Conservation (phyloP, 306 rosid genomes). For the Cucumis melo region DNA sequence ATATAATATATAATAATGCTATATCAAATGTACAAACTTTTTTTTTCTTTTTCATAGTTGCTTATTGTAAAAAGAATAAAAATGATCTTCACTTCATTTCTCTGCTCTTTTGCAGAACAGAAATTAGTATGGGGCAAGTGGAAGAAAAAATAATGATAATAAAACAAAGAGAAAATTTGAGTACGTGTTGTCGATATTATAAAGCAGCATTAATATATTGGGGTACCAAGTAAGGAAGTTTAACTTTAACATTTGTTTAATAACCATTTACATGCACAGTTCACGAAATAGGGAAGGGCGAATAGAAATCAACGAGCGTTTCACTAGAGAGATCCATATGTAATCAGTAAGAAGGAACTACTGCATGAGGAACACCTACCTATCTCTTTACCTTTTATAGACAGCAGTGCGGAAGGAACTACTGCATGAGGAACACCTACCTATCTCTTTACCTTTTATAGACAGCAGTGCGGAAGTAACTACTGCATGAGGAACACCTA, state of each 20-base stretch:
- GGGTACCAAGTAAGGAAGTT: neutral
- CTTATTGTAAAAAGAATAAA: neutral
- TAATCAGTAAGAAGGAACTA: neutral
- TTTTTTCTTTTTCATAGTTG: neutral
- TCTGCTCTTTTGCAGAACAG: too few species aligned
- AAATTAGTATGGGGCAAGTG: neutral
- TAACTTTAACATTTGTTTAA: neutral
- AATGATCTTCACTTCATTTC: neutral
- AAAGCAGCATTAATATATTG: neutral
- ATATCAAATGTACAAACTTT: neutral
- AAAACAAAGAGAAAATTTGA: neutral
- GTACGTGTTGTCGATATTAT: neutral
- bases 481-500: neutral
- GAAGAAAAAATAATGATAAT: too few species aligned
- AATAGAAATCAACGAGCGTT: neutral
- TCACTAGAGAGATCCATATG: neutral
- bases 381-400: neutral
- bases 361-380: neutral
- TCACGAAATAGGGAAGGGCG: neutral
- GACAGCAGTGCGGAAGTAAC: neutral
- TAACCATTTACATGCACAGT: neutral
- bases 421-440: too few species aligned
- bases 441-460: too few species aligned
- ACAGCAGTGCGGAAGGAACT: too few species aligned
- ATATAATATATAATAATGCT: neutral